phyloP scores from a whole-genome alignment of 2,329 filamentous ascomycete species.

The Pezicula radicicola region DNA sequence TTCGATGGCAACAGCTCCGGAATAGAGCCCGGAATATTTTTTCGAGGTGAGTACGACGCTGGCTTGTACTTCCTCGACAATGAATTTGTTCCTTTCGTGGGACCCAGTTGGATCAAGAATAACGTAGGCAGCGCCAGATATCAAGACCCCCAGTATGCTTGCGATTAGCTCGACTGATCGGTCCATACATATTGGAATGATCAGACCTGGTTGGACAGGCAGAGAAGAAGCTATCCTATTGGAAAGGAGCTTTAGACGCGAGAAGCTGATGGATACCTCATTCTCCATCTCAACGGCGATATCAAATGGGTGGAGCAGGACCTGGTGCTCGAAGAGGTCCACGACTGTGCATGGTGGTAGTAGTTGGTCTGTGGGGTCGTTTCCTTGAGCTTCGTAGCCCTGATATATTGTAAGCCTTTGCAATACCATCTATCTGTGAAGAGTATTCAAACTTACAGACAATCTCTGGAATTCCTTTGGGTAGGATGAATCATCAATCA shows the following conservation, averaged over 20 bases:
- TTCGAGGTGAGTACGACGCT: not conserved
- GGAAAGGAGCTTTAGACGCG: not conserved
- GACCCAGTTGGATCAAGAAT: not conserved
- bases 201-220: not conserved
- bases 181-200: not conserved
- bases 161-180: not conserved
- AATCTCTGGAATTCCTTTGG: no score
- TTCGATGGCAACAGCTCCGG: not conserved
- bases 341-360: not conserved
- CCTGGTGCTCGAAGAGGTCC: not conserved
- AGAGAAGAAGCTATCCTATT: no score
- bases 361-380: not conserved
- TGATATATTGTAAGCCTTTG: no score
- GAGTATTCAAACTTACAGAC: no score
- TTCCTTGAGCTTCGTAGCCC: no score
- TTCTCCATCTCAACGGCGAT: not conserved
- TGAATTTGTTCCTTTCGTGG: constrained; percentile 20
- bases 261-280: not conserved
- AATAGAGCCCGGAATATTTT: not conserved
- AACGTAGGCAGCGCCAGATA: not conserved
- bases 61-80: not conserved
- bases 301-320: not conserved
- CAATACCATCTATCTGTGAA: no score
- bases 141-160: not conserved
- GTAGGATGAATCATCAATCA: no score